Conservation (phyloP, 2,329 filamentous ascomycete species). For the Stachybotrys echinatus region DNA sequence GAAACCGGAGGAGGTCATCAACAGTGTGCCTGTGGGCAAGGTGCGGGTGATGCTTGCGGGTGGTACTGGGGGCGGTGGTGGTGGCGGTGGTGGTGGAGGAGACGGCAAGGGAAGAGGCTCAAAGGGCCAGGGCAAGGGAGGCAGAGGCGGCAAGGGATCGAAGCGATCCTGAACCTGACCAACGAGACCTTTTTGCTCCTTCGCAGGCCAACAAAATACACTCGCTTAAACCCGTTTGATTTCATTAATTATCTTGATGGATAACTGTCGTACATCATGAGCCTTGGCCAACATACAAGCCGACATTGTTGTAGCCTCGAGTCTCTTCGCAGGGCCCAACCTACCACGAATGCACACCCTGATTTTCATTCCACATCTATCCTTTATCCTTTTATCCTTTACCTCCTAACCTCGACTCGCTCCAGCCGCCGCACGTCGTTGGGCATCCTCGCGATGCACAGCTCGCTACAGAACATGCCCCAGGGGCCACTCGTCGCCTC, state of each 20-base stretch:
- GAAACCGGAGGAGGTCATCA: slow-evolving; percentile 78
- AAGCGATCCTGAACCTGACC: slow-evolving; percentile 27
- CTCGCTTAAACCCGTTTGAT: not conserved
- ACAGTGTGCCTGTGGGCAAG: slow-evolving; percentile 74
- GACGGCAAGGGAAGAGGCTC: slow-evolving; percentile 19
- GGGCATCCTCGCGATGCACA: slow-evolving; percentile 59
- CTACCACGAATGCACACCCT: too few species aligned
- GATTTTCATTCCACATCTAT: too few species aligned
- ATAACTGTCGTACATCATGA: not conserved
- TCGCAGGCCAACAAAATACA: not conserved
- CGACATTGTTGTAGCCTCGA: too few species aligned
- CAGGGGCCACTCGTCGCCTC: slow-evolving; percentile 74
- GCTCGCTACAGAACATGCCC: slow-evolving; percentile 67
- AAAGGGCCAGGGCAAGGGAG: slow-evolving; percentile 24
- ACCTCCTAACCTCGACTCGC: slow-evolving; percentile 22
- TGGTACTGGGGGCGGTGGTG: slow-evolving; percentile 38
- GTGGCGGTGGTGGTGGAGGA: slow-evolving; percentile 32
- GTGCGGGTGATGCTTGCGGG: slow-evolving; percentile 73
- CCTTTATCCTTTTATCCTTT: not conserved
- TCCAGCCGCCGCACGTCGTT: slow-evolving; percentile 52
- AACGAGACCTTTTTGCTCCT: too few species aligned
- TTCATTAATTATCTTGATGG: not conserved
- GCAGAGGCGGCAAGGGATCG: slow-evolving; percentile 34
- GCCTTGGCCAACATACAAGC: too few species aligned
- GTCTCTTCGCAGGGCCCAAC: too few species aligned